These are phyloP conservation scores for Conticribra guillardii DNA, from an alignment of 108 stramenopile species.

Conservation along the genomic window DNA sequence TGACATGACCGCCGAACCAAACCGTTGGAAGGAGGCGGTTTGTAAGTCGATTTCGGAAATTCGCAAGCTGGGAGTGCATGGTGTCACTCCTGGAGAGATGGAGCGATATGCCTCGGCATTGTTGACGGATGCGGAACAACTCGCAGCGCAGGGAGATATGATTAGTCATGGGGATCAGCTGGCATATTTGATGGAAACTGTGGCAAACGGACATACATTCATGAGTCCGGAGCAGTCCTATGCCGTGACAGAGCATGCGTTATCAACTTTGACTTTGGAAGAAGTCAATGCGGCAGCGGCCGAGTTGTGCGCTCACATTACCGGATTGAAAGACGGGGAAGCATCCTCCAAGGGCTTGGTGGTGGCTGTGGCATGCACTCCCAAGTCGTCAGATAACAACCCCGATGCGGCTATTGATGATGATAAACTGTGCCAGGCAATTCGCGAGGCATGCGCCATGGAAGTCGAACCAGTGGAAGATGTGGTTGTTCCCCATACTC, in stretches of 20 bases:
- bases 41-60: constrained; percentile 90
- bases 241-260: constrained; percentile 82
- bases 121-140: constrained; percentile 93
- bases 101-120: constrained; percentile 91
- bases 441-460: constrained; percentile 78
- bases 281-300: constrained; percentile 93
- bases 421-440: constrained; percentile 67
- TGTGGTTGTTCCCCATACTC: constrained; percentile 83
- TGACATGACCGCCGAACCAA: constrained; percentile 94
- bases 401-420: constrained; percentile 71
- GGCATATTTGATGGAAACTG: constrained; percentile 95
- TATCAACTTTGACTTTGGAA: constrained; percentile 90
- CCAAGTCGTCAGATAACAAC: constrained; percentile 61
- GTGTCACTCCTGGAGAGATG: constrained; percentile 93
- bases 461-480: constrained; percentile 88
- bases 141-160: constrained; percentile 93
- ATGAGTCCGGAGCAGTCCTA: constrained; percentile 95
- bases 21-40: constrained; percentile 94
- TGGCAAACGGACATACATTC: constrained; percentile 96
- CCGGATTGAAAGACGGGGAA: constrained; percentile 74
- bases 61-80: constrained; percentile 88
- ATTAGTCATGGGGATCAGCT: constrained; percentile 94
- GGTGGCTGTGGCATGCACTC: constrained; percentile 85
- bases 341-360: constrained; percentile 60
- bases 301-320: constrained; percentile 93